A percentile compares a stretch with the other conserved stretches of the same genome.
These are phyloP conservation scores for Sporothrix inflata DNA, from an alignment of 2,329 filamentous ascomycete genomes.

Conservation along the genomic window DNA sequence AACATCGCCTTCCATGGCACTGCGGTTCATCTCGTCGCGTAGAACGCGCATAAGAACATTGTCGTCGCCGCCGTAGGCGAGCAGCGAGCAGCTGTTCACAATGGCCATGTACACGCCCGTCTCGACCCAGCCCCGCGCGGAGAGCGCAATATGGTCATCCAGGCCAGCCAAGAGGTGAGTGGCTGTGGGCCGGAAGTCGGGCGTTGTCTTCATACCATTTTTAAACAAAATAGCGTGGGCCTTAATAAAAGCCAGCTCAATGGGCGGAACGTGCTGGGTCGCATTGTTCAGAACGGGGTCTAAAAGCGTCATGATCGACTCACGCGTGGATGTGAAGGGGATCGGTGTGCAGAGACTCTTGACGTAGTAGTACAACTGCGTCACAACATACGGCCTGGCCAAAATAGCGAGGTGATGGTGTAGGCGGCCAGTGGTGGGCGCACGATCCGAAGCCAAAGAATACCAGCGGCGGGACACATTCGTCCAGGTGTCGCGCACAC, in stretches of 20 bases:
- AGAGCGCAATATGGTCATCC: conserved; percentile 59
- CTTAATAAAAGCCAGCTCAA: conserved; percentile 66
- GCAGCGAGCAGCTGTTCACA: conserved; percentile 55
- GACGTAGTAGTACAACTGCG: conserved; percentile 73
- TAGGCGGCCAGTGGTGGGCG: conserved; percentile 73
- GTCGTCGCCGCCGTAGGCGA: conserved; percentile 56
- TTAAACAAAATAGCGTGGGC: conserved; percentile 67
- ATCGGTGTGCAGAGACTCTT: conserved; percentile 71
- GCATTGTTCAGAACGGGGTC: conserved; percentile 53
- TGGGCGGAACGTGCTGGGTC: conserved; percentile 41
- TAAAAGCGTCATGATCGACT: conserved; percentile 72
- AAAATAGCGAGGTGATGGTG: conserved; percentile 89
- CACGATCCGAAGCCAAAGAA: conserved; percentile 75
- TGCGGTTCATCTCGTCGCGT: conserved; percentile 27
- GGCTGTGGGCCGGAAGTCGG: conserved; percentile 39
- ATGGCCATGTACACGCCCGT: conserved; percentile 61
- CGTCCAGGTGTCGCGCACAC: conserved; percentile 80
- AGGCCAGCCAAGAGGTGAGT: conserved; percentile 57
- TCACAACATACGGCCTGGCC: conserved; percentile 68
- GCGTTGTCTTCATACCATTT: background rate
- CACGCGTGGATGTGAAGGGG: conserved; percentile 68
- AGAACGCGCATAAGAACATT: conserved; percentile 49
- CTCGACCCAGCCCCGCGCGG: conserved; percentile 56
- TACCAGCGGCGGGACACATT: conserved; percentile 84
- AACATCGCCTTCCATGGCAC: conserved; percentile 31